Base-by-base conservation (phyloP, 2,329 filamentous ascomycete species). In the Colletotrichum euphorbiae region DNA sequence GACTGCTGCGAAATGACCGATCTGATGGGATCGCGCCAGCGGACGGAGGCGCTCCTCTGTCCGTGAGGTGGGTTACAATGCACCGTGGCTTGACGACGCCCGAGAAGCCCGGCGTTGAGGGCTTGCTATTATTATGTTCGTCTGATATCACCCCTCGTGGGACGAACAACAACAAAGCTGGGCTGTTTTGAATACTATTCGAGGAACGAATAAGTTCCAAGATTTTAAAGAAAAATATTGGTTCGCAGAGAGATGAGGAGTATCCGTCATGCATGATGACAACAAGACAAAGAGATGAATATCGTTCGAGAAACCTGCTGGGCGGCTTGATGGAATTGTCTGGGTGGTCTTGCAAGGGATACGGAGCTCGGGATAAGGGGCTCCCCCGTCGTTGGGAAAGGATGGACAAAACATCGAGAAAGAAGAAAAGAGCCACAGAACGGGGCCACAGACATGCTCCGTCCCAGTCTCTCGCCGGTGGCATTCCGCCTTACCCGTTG, bases 261-360 rank as follows among this genome's bases (percentile, higher is more conserved):
- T 15, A 36, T 12, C 48, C 31, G 15, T 52, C 59, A 64, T 58
- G 64, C 64, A 64, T 58, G 17, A 64, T 64, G 59, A 58, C 45
- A 62, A n/a, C 48, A 45, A 51, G 24, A 67, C 50, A 48, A 62
- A 50, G 17, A 38, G 51, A 67, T 36, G 50, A 58, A n/a, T 28
- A 42, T 62, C 42, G 57, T 51, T 62, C 43, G 43, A 62, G 51
- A 52, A 67, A 64, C 59, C 64, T 52, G 60, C 45, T 64, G 60
- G 57, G 51, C 40, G 51, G 21, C 17, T 40, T 36, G 12, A 45
- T 36, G 12, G 38, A 17, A 19, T 57, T 52, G 15, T 64, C 38
- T 63, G 64, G 59, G 64, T 64, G 64, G 52, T 45, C 46, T 54
- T 38, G 59, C 19, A 19, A 52, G 38, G 52, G 59, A 19, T 46